phyloP scores from a whole-genome alignment of 1,284 basidiomycete species.

The Apiotrichum montevideense region DNA sequence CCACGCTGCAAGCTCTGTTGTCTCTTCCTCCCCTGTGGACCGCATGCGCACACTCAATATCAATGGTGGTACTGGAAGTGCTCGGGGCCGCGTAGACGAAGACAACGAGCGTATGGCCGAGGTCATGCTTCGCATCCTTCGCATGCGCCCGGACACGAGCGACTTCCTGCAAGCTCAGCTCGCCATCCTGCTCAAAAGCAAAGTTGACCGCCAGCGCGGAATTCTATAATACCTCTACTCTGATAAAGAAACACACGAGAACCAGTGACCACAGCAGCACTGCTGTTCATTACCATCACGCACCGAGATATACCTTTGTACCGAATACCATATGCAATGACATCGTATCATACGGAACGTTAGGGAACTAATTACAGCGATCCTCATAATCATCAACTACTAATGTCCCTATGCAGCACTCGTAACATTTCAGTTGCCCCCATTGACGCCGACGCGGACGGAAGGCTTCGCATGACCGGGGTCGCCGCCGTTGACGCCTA shows the following conservation, averaged over 20 bases:
- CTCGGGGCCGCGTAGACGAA: conserved; percentile 12
- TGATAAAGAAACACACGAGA: background rate
- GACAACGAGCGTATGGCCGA: conserved; percentile 42
- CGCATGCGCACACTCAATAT: conserved; percentile 16
- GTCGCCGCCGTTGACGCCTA: no score
- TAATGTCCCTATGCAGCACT: no score
- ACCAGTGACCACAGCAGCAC: no score
- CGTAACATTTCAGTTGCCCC: no score
- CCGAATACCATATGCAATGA: no score
- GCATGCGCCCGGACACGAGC: conserved; percentile 35
- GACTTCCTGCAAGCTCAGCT: conserved; percentile 25
- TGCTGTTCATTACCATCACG: no score
- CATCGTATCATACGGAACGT: no score
- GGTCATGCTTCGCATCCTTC: conserved; percentile 39
- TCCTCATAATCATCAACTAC: no score
- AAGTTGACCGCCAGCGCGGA: conserved; percentile 6
- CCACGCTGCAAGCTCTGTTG: conserved; percentile 20
- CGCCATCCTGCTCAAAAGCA: conserved; percentile 1
- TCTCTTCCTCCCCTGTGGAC: background rate
- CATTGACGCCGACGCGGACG: no score
- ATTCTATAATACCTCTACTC: background rate
- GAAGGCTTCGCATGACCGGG: no score
- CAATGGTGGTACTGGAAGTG: background rate
- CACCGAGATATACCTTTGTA: no score
- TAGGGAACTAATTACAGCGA: no score